Base-by-base conservation (phyloP, 306 rosid genomes). In the Lathyrus sativus region DNA sequence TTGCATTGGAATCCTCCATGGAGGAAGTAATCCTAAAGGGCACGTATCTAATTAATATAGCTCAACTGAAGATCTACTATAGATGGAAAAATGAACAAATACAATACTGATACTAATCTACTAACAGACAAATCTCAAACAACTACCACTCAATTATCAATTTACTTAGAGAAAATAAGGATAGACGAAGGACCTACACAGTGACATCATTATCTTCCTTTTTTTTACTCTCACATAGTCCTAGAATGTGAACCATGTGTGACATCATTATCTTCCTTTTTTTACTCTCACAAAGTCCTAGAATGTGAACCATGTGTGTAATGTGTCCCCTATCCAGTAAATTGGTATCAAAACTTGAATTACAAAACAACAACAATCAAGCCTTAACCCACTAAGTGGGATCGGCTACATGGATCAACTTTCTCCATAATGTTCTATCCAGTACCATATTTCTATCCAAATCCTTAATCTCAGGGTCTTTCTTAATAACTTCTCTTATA, bases 1-100 rank as follows among this genome's bases (percentile, higher is more conserved):
- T 85, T 69, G 89, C 77, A 59, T 80, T 62, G 17, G 93, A 88
- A 68, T 86, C 96, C 80, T 86, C 98, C 80, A 72, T 80, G 75
- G 73, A 28, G 41, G 84, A 66, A 69, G 59, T 73, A 55, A 29
- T 74, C 76, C 89, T 84, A 76, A 71, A 74, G 39, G 56, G 56
- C 13, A 78, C 7, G 57, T 11, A 56, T 78, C 67, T 73, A 54
- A 72, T 72, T 56, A 83, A 63, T 60, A 55, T 56, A 7, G 48
- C 54, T 77, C 62, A 70, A 39, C 13, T 54, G 59, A 67, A 48
- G 45, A 68, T 6, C 58, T 3, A 12, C 14, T 37, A 31, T 39
- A 55, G n/a, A 4, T 22, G 11, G 14, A n/a, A 51, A 11, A 24
- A 24, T 5, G 2, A 73, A 50, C 12, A 64, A 37, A 71, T 26